Conservation (phyloP, 106 monocot species). For the Vanilla planifolia region DNA sequence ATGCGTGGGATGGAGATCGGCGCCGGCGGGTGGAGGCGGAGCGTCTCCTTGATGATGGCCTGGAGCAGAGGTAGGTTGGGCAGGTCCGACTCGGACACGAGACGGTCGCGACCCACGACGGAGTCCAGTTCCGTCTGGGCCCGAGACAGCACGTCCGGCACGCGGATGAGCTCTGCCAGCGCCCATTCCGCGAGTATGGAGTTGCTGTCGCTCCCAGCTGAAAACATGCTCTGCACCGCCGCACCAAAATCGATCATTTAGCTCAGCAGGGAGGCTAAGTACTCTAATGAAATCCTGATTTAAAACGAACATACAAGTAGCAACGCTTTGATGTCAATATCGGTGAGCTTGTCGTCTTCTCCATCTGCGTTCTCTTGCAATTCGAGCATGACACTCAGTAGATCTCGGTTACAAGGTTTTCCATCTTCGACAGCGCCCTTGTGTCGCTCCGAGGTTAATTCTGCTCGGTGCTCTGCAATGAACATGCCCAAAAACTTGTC, state of each 20-base stretch:
- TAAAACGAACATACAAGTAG: constrained; percentile 26
- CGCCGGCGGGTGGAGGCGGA: constrained; percentile 43
- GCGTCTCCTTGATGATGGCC: constrained; percentile 38
- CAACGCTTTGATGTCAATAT: constrained; percentile 42
- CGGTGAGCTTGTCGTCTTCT: constrained; percentile 26
- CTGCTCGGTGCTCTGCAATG: constrained; percentile 22
- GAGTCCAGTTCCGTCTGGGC: constrained; percentile 40
- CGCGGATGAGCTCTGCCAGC: constrained; percentile 27
- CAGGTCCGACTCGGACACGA: constrained; percentile 36
- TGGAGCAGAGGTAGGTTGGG: constrained; percentile 24
- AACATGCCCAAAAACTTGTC: constrained; percentile 27
- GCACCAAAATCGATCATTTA: not conserved
- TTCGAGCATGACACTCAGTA: constrained; percentile 26
- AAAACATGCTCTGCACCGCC: constrained; percentile 26
- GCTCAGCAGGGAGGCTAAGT: not conserved
- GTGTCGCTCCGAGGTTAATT: not conserved
- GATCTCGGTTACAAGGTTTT: constrained; percentile 2
- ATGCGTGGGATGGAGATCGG: constrained; percentile 37
- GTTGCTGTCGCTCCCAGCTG: constrained; percentile 40
- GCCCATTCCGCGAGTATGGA: constrained; percentile 38
- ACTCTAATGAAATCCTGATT: not conserved
- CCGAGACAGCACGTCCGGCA: constrained; percentile 18
- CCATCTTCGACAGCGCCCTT: not conserved
- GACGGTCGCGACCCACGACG: constrained; percentile 26
- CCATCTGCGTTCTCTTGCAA: constrained; percentile 9